Conservation (phyloP, 345 rosid species). For the Geranium rotundifolium region DNA sequence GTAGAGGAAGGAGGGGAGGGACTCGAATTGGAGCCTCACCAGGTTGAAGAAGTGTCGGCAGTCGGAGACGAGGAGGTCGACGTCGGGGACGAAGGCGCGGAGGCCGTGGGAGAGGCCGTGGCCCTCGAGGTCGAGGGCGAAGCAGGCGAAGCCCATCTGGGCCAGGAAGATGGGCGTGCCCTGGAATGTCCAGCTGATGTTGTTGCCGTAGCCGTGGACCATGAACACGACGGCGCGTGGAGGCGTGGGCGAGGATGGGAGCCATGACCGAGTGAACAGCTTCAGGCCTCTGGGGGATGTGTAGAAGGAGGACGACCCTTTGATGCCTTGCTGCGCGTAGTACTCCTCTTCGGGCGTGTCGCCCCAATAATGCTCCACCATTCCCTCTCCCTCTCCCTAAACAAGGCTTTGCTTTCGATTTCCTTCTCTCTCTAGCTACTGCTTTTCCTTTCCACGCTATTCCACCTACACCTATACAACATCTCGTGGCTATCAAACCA, state of each 20-base stretch:
- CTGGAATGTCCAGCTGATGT: constrained; percentile 78
- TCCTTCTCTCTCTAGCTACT: too few species aligned
- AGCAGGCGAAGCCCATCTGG: constrained; percentile 69
- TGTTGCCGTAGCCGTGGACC: constrained; percentile 83
- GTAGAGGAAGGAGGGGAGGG: constrained; percentile 48
- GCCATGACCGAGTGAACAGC: constrained; percentile 75
- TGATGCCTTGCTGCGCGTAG: constrained; percentile 45
- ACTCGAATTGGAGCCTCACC: constrained; percentile 22
- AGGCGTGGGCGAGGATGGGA: constrained; percentile 32
- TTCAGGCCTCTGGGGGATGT: constrained; percentile 67
- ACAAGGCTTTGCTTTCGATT: too few species aligned
- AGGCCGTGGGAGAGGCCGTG: constrained; percentile 72
- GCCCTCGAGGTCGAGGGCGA: constrained; percentile 72
- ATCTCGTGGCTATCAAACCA: too few species aligned
- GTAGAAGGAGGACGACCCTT: constrained; percentile 44
- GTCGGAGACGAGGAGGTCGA: constrained; percentile 59
- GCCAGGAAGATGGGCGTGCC: constrained; percentile 61
- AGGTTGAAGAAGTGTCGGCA: constrained; percentile 39
- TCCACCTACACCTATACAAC: too few species aligned
- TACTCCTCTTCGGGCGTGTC: constrained; percentile 46
- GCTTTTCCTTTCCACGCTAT: too few species aligned
- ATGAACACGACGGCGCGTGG: constrained; percentile 58
- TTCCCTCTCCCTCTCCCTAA: too few species aligned
- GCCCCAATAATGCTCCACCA: constrained; percentile 43
- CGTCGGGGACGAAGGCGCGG: constrained; percentile 46